Conservation (phyloP, 176 grass and related monocot genomes). For the Carex myosuroides region DNA sequence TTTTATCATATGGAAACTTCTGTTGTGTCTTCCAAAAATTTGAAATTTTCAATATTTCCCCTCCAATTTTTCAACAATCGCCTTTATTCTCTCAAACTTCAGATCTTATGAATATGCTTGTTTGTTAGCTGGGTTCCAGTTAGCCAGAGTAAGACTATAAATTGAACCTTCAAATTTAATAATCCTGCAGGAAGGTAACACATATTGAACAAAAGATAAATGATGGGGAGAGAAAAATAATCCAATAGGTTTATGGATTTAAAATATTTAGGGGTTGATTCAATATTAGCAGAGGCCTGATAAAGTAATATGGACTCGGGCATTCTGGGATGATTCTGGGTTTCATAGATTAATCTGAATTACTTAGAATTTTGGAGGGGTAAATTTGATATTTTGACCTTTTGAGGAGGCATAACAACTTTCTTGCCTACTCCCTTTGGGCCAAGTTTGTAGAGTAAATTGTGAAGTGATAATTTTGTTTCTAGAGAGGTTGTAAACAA, state of each 20-base stretch:
- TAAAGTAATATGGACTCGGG: not conserved
- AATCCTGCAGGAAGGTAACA: not conserved
- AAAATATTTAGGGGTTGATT: not conserved
- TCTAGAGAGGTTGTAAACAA: not conserved
- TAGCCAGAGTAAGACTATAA: not conserved
- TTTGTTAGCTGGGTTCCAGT: not conserved
- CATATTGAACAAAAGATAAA: not conserved
- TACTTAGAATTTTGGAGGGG: not conserved
- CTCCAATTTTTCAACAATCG: not conserved
- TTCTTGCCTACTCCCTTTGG: not conserved
- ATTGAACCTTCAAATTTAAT: not conserved
- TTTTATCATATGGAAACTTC: not conserved
- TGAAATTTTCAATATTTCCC: not conserved
- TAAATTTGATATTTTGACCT: not conserved
- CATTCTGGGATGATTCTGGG: not conserved
- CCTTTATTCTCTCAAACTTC: not conserved
- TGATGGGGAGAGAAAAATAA: not conserved
- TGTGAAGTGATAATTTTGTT: not conserved
- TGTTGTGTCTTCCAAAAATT: not conserved
- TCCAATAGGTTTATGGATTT: not conserved
- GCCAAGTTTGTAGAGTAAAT: slow-evolving; percentile 9
- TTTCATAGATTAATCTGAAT: not conserved
- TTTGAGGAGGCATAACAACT: slow-evolving; percentile 4
- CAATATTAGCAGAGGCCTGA: not conserved
- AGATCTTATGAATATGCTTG: not conserved